Conservation (phyloP, 305 asterid genomes). For the Fraxinus xanthoxyloides region DNA sequence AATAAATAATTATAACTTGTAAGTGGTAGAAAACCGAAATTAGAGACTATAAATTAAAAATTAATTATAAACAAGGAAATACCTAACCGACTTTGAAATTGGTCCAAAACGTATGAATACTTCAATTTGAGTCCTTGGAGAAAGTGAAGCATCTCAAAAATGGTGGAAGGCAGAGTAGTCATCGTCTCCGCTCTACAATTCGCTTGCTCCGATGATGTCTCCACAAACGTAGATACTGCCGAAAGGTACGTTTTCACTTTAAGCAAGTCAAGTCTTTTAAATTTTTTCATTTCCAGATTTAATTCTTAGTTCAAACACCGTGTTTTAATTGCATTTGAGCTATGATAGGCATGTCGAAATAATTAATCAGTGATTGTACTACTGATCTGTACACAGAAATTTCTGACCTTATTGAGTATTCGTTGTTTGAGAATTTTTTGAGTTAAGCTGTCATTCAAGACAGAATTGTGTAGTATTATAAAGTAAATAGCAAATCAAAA, state of each 20-base stretch:
- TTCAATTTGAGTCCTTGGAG: background rate
- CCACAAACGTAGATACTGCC: constrained; percentile 78
- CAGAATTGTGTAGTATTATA: constrained; percentile 8
- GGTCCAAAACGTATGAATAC: background rate
- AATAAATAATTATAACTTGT: too few species aligned
- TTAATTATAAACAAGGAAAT: background rate
- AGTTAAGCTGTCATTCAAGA: background rate
- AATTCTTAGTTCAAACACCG: background rate
- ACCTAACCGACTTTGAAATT: background rate
- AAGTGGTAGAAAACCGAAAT: background rate
- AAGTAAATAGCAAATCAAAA: background rate
- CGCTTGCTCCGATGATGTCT: constrained; percentile 81
- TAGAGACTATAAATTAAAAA: background rate
- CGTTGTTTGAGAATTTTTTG: background rate
- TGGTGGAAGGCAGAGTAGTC: constrained; percentile 61
- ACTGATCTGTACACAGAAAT: background rate
- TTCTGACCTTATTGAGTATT: background rate
- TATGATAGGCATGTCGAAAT: background rate
- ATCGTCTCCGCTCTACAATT: constrained; percentile 85
- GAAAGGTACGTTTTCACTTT: constrained; percentile 51
- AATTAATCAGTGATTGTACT: background rate
- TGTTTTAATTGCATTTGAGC: background rate
- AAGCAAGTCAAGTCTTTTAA: background rate
- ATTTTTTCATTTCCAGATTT: background rate
- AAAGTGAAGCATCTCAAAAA: constrained; percentile 1